These are phyloP conservation scores for Coemansia sp. DNA, from an alignment of 192 early-diverging fungal genomes.

Conservation along the genomic window DNA sequence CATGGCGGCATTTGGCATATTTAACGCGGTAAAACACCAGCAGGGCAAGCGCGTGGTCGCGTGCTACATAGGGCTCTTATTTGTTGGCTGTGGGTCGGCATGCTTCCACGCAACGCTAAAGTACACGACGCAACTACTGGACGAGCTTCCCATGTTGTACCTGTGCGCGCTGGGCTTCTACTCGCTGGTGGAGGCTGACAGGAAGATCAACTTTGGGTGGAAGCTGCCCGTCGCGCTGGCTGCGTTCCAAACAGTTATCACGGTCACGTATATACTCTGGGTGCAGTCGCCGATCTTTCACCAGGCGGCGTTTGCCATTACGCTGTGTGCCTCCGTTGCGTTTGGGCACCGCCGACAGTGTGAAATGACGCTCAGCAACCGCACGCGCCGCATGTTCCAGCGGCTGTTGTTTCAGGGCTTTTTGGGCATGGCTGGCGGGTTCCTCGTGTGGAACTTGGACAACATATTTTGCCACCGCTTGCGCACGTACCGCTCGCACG, in stretches of 20 bases:
- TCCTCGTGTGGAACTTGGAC: slow-evolving; percentile 83
- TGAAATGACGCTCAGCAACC: slow-evolving; percentile 36
- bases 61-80: slow-evolving; percentile 61
- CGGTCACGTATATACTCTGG: slow-evolving; percentile 59
- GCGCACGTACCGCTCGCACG: slow-evolving; percentile 46
- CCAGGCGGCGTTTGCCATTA: slow-evolving; percentile 56
- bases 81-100: slow-evolving; percentile 73
- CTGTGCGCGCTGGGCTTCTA: slow-evolving; percentile 50
- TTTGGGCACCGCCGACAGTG: slow-evolving; percentile 27
- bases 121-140: slow-evolving; percentile 72
- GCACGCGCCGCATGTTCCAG: slow-evolving; percentile 25
- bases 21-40: slow-evolving; percentile 46
- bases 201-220: slow-evolving; percentile 24
- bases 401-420: slow-evolving; percentile 54
- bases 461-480: slow-evolving; percentile 70
- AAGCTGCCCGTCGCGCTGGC: slow-evolving; percentile 45
- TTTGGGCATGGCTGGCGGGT: slow-evolving; percentile 35
- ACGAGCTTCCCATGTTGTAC: slow-evolving; percentile 80
- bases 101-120: slow-evolving; percentile 78
- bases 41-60: slow-evolving; percentile 56
- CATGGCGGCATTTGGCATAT: slow-evolving; percentile 62
- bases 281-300: slow-evolving; percentile 69
- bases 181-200: slow-evolving; percentile 46
- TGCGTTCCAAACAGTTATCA: slow-evolving; percentile 50
- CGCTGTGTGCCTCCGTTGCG: slow-evolving; percentile 18